Base-by-base conservation (phyloP, 108 stramenopile genomes). In the Skeletonema potamos region DNA sequence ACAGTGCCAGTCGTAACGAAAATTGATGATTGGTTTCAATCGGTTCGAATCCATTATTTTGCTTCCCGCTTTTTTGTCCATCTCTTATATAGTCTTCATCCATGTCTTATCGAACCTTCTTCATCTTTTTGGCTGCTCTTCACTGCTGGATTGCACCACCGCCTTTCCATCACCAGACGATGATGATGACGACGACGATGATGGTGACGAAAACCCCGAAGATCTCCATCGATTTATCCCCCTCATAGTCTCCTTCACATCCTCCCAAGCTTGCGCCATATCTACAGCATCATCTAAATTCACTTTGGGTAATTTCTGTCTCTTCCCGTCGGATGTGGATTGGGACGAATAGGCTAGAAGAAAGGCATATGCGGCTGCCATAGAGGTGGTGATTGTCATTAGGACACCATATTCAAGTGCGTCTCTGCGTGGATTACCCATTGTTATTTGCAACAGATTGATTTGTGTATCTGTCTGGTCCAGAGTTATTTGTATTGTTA, bases 321-420 rank as follows among this genome's bases (percentile, higher is more conserved):
- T 24, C 39, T 73, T 63, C 33, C 79, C 79, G 36, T 80, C 72
- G 3, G 72, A 56, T n/a, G 51, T 54, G 26, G 28, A 58, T 44
- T 72, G 71, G 15, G 43, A 43, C 18, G 79, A 10, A 62, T 73
- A 73, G n/a, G 68, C 79, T 28, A 80, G 18, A 0, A 80, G 29
- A 18, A 80, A 36, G 4, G 61, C 72, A 41, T 66, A 74, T 2
- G 68, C 72, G 0, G 58, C 73, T 17, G 73, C 72, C 79, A 81
- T 81, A 26, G 79, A 81, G 41, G 66, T 10, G 34, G 63, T 22
- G 44, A 81, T 68, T 22, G 67, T 46, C 10, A 74, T 57, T 9
- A 81, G 73, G 58, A 70, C 73, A 51, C 79, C 79, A 30, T 81
- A 81, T 66, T 81, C 79, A 33, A 81, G 37, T 48, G 73, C 79